A percentile compares a stretch with the other conserved stretches of the same genome.
Evolutionary conservation across 805 yeast genomes (phyloP).

Genomic region (Peterozyma xylosa): DNA sequence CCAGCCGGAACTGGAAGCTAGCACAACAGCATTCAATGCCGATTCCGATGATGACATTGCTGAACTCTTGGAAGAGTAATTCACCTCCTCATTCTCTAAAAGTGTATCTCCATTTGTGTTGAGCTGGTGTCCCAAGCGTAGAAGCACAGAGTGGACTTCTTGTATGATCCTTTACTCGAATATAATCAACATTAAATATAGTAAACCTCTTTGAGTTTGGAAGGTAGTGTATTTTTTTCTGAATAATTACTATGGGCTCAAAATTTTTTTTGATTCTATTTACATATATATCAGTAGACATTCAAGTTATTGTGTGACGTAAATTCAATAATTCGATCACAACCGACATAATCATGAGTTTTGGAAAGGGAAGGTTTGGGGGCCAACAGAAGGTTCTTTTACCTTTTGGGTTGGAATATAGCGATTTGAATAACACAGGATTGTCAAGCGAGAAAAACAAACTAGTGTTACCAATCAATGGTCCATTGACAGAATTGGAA

Average conservation of each 20-base stretch:
- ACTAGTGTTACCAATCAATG: conserved; percentile 58
- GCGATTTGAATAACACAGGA: conserved; percentile 39
- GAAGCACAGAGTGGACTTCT: too few relatives aligned
- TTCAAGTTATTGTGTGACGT: not conserved
- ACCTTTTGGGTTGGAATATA: conserved; percentile 70
- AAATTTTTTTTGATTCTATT: too few relatives aligned
- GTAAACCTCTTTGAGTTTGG: too few relatives aligned
- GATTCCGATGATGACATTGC: conserved; percentile 64
- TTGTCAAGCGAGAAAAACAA: conserved; percentile 28
- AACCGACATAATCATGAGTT: conserved; percentile 39
- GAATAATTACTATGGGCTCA: too few relatives aligned
- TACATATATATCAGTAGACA: too few relatives aligned
- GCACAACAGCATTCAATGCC: conserved; percentile 30
- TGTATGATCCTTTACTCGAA: too few relatives aligned
- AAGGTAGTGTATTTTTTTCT: too few relatives aligned
- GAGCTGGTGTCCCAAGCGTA: too few relatives aligned
- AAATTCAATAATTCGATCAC: not conserved
- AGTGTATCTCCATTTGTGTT: too few relatives aligned
- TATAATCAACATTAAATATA: too few relatives aligned
- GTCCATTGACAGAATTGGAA: conserved; percentile 45
- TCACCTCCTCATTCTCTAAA: not conserved
- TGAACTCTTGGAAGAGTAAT: conserved; percentile 54
- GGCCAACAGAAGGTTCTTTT: conserved; percentile 30
- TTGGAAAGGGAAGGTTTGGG: conserved; percentile 39
- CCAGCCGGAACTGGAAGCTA: conserved; percentile 29